Percentiles rank a stretch among this genome's conserved stretches.
These are phyloP conservation scores for Coemansia sp. DNA, from an alignment of 192 early-diverging fungal species.

Conservation along the genomic window DNA sequence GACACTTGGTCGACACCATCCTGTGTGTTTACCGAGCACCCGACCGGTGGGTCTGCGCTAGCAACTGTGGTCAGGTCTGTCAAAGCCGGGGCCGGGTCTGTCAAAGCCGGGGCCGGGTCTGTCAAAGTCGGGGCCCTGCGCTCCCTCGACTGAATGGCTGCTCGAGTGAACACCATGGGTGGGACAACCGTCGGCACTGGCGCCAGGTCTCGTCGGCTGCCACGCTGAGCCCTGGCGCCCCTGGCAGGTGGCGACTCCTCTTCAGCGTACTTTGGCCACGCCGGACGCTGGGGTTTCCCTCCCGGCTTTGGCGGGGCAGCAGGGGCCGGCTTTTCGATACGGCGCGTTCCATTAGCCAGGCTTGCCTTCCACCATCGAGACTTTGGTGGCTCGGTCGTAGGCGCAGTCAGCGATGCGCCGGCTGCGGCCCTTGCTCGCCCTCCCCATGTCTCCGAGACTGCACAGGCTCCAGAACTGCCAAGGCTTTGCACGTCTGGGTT, in stretches of 20 bases:
- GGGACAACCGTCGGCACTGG: conserved; percentile 39
- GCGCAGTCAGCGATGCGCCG: not conserved
- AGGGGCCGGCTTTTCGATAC: not conserved
- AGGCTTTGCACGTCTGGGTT: no score
- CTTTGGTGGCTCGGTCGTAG: conserved; percentile 4
- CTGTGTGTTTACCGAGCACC: no score
- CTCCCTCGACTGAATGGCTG: conserved; percentile 1
- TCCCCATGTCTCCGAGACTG: conserved; percentile 26
- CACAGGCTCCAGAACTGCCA: no score
- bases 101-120: no score
- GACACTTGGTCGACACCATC: no score
- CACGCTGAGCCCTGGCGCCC: conserved; percentile 3
- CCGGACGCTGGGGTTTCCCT: not conserved
- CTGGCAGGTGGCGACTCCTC: no score
- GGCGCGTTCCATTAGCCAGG: conserved; percentile 6
- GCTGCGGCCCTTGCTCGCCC: conserved; percentile 2
- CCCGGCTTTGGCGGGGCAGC: not conserved
- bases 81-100: no score
- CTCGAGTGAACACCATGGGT: conserved; percentile 22
- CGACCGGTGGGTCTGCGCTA: no score
- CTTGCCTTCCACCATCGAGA: conserved; percentile 44
- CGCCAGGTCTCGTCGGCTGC: conserved; percentile 14
- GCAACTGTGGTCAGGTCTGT: no score
- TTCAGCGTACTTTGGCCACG: not conserved
- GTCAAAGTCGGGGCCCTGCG: not conserved